Base-by-base conservation (phyloP, 768 basidiomycete species). In the Mycena indigotica region DNA sequence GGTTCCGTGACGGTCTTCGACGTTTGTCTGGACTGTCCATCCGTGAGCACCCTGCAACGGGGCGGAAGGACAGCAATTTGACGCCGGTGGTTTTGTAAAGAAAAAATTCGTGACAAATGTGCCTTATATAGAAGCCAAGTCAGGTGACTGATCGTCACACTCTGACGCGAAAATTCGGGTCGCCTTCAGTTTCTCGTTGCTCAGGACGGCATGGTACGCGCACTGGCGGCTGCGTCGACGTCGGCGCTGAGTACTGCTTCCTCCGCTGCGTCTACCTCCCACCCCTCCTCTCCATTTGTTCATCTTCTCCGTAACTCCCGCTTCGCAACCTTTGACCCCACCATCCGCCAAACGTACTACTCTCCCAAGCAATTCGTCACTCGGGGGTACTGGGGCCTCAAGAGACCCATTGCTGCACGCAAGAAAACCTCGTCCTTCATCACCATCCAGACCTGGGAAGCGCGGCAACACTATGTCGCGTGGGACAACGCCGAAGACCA, bases 1-100 rank as follows among this genome's bases (percentile, higher is more conserved):
- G 88, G 77, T 75, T 76, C 74, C 72, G 49, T 64, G 69, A 76
- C 71, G 50, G 52, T 92, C 88, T 91, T 70, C 88, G 87, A 89
- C 89, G 82, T 79, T 87, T 91, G 90, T 92, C 89, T 92, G 89
- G 89, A 87, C 89, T 82, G 74, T 86, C 85, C 81, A 78, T 83
- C 81, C 87, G 75, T 84, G 69, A 64, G 60, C 66, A 66, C 60
- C 71, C 64, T 66, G 67, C 60, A 66, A 76, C n/a, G n/a, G 71
- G 70, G 73, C 75, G 73, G 73, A 72, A 76, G 80, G 85, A 81
- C 76, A 84, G 89, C 83, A 92, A 92, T 91, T 91, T 87, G 80
- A 73, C 88, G 85, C 83, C 90, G 87, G 75, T 70, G 72, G 41
- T 15, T 44, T 68, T 75, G 65, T 60, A 52, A 58, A 65, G 61